phyloP scores from a whole-genome alignment of 257 asterid genomes.

The Penstemon barbatus region DNA sequence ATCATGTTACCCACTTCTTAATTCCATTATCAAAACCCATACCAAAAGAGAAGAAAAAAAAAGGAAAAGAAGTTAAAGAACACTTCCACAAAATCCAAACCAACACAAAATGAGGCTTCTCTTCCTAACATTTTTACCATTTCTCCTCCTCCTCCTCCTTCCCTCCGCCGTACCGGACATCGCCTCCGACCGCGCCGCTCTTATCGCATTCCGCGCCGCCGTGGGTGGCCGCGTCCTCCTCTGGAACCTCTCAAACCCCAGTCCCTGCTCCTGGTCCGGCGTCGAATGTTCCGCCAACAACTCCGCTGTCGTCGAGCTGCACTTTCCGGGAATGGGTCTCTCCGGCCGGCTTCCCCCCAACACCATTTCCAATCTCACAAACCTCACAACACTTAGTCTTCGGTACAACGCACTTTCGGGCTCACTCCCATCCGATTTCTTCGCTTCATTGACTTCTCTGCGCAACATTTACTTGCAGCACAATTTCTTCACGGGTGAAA shows the following conservation, averaged over 20 bases:
- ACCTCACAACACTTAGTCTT: conserved; percentile 70
- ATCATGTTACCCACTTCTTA: not conserved
- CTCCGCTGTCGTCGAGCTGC: conserved; percentile 65
- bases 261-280: conserved; percentile 78
- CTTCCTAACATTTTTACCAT: conserved; percentile 30
- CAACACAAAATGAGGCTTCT: conserved; percentile 28
- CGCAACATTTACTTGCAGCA: conserved; percentile 70
- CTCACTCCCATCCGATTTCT: conserved; percentile 58
- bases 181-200: conserved; percentile 77
- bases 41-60: no score
- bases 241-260: conserved; percentile 69
- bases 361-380: conserved; percentile 57
- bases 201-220: conserved; percentile 65
- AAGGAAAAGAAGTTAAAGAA: no score
- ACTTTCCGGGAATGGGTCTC: conserved; percentile 84
- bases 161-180: conserved; percentile 51
- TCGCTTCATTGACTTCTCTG: conserved; percentile 50
- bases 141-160: conserved; percentile 26
- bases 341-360: conserved; percentile 64
- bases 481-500: conserved; percentile 58
- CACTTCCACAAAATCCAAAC: not conserved
- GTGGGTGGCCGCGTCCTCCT: conserved; percentile 75
- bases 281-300: conserved; percentile 58
- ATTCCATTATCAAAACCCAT: no score
- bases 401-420: conserved; percentile 80